A percentile compares a stretch with the other conserved stretches of the same genome.
Evolutionary conservation across 805 yeast species (phyloP).

Genomic region (Kuraishia borneana): DNA sequence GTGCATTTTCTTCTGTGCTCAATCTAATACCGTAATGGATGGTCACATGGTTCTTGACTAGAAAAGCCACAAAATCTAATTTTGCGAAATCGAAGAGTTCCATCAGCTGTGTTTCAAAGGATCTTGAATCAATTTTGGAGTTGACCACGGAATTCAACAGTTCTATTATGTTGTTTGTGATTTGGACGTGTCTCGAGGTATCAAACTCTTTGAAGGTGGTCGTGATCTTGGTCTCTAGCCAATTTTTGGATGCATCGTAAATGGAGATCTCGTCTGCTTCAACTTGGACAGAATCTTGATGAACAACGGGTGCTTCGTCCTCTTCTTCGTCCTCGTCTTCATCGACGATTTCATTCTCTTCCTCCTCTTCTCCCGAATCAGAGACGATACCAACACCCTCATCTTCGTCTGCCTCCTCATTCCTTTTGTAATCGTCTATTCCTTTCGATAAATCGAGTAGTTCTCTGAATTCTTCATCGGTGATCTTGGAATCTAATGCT

Average conservation of each 20-base stretch:
- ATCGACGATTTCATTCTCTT: slow-evolving; percentile 17
- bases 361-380: slow-evolving; percentile 30
- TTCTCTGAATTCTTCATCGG: slow-evolving; percentile 33
- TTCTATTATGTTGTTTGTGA: slow-evolving; percentile 26
- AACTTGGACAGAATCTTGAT: slow-evolving; percentile 2
- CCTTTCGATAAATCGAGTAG: slow-evolving; percentile 29
- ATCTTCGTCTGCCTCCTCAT: slow-evolving; percentile 18
- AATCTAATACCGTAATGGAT: slow-evolving; percentile 18
- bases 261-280: slow-evolving; percentile 5
- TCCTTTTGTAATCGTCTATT: slow-evolving; percentile 36
- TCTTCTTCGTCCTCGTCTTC: slow-evolving; percentile 16
- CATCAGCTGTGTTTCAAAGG: slow-evolving; percentile 42
- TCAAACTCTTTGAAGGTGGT: slow-evolving; percentile 21
- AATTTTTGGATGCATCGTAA: slow-evolving; percentile 21
- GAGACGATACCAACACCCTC: slow-evolving; percentile 32
- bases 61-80: slow-evolving; percentile 32
- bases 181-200: slow-evolving; percentile 21
- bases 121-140: slow-evolving; percentile 22
- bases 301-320: slow-evolving; percentile 5
- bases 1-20: slow-evolving; percentile 19
- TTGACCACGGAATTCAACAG: slow-evolving; percentile 22
- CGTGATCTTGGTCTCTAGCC: slow-evolving; percentile 42
- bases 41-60: slow-evolving; percentile 31
- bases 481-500: slow-evolving; percentile 29
- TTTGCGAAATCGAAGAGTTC: slow-evolving; percentile 41